These are phyloP conservation scores for Malus hybrid DNA, from an alignment of 331 rosid species.

Conservation along the genomic window DNA sequence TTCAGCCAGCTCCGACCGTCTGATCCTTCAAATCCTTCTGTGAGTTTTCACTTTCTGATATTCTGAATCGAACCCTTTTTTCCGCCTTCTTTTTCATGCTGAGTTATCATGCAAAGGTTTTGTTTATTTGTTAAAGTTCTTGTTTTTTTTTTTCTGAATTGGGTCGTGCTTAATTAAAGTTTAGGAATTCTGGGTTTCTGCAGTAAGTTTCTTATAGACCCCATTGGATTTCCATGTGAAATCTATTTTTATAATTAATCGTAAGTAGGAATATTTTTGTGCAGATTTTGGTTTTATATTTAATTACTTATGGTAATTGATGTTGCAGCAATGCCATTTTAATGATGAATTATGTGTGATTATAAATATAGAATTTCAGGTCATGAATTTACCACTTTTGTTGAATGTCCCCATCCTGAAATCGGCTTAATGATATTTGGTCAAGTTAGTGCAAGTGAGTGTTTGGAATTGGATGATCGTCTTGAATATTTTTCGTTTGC, in stretches of 20 bases:
- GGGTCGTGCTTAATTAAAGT: not conserved
- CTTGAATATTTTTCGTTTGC: not conserved
- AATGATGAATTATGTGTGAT: not conserved
- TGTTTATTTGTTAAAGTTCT: not conserved
- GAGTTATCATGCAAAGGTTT: slow-evolving; percentile 3
- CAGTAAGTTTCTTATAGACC: not conserved
- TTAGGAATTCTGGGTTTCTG: slow-evolving; percentile 8
- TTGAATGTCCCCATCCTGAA: no score
- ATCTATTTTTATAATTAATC: not conserved
- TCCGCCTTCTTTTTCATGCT: slow-evolving; percentile 1
- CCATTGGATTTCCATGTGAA: not conserved
- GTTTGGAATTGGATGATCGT: not conserved
- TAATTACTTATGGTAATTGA: not conserved
- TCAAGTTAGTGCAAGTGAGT: not conserved
- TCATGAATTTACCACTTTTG: no score
- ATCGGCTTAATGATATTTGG: no score
- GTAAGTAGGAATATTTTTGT: not conserved
- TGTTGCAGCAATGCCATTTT: slow-evolving; percentile 9
- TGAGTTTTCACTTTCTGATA: slow-evolving; percentile 34
- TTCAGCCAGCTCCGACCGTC: slow-evolving; percentile 89
- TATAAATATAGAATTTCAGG: no score
- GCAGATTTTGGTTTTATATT: not conserved
- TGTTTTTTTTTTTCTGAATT: not conserved
- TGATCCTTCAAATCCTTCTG: slow-evolving; percentile 81
- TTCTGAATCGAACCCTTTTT: slow-evolving; percentile 5